A percentile compares a stretch with the other conserved stretches of the same genome.
These are phyloP conservation scores for Trichosporon inkin DNA, from an alignment of 1,284 basidiomycete species.

Conservation along the genomic window DNA sequence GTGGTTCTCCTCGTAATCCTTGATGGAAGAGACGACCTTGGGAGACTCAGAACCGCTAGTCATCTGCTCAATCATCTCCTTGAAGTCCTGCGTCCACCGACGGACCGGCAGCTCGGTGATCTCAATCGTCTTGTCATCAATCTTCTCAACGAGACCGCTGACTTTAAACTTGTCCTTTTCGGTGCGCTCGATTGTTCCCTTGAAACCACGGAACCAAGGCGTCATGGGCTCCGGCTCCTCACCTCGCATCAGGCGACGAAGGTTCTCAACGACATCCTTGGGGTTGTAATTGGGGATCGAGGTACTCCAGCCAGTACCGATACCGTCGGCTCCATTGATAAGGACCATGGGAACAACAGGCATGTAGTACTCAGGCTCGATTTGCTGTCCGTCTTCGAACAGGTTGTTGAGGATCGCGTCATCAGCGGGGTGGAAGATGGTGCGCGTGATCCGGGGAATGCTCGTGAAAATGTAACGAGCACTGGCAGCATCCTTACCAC, in stretches of 20 bases:
- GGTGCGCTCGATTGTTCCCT: slow-evolving; percentile 75
- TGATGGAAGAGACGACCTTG: slow-evolving; percentile 61
- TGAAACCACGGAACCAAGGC: slow-evolving; percentile 96
- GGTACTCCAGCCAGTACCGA: slow-evolving; percentile 98
- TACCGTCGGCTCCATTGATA: slow-evolving; percentile 94
- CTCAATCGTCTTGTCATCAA: slow-evolving; percentile 83
- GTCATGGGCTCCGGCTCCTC: slow-evolving; percentile 81
- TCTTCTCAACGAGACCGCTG: slow-evolving; percentile 67
- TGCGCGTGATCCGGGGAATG: slow-evolving; percentile 70
- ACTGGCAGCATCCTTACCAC: slow-evolving; percentile 93
- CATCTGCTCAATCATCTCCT: slow-evolving; percentile 76
- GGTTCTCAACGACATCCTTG: slow-evolving; percentile 78
- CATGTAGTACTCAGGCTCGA: slow-evolving; percentile 95
- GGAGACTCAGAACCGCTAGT: slow-evolving; percentile 52
- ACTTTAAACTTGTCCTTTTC: slow-evolving; percentile 86
- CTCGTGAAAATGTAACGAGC: slow-evolving; percentile 96
- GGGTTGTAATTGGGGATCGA: slow-evolving; percentile 92
- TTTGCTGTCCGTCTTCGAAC: slow-evolving; percentile 78
- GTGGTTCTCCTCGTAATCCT: slow-evolving; percentile 95
- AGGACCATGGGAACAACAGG: slow-evolving; percentile 85
- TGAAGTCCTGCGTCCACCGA: slow-evolving; percentile 91
- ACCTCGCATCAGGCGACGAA: slow-evolving; percentile 79
- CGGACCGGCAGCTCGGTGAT: slow-evolving; percentile 95
- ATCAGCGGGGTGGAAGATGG: slow-evolving; percentile 77
- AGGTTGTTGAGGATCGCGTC: slow-evolving; percentile 79